phyloP scores from a whole-genome alignment of 768 basidiomycete species.

The Serendipita indica region DNA sequence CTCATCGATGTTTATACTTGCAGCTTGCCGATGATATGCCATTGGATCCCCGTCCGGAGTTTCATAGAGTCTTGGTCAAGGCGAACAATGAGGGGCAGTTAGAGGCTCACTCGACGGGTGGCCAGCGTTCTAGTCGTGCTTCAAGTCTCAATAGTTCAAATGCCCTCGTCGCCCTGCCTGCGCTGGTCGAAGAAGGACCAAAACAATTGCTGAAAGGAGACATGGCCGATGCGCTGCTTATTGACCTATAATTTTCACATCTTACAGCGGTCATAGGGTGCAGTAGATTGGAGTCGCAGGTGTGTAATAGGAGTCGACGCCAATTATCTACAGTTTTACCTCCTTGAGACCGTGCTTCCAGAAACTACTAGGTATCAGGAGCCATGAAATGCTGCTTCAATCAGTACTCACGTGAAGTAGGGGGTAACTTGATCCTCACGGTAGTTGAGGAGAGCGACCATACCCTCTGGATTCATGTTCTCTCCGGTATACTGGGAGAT shows the following conservation, averaged over 20 bases:
- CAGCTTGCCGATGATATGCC: conserved; percentile 32
- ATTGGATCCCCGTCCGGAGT: conserved; percentile 63
- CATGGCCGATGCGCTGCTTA: conserved; percentile 42
- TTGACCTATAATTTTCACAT: conserved; percentile 25
- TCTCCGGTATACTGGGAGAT: conserved; percentile 14
- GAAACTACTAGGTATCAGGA: conserved; percentile 42
- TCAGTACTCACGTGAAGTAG: conserved; percentile 29
- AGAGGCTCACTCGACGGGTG: conserved; percentile 66
- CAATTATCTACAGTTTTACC: conserved; percentile 44
- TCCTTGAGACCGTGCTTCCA: conserved; percentile 92
- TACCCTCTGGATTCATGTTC: conserved; percentile 72
- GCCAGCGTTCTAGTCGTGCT: conserved; percentile 70
- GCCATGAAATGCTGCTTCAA: too few species aligned
- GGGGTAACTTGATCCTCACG: conserved; percentile 74
- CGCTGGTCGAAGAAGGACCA: conserved; percentile 20
- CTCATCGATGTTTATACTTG: conserved; percentile 2
- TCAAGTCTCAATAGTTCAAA: conserved; percentile 72
- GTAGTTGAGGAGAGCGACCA: conserved; percentile 92
- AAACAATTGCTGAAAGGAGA: conserved; percentile 32
- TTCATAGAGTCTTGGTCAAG: conserved; percentile 58
- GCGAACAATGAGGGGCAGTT: conserved; percentile 30
- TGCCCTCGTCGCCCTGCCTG: conserved; percentile 57
- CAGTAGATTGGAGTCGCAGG: not conserved
- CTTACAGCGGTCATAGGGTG: not conserved
- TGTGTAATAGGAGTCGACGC: not conserved